These are phyloP conservation scores for Paxillus ammoniavirescens DNA, from an alignment of 768 basidiomycete genomes.

Conservation along the genomic window DNA sequence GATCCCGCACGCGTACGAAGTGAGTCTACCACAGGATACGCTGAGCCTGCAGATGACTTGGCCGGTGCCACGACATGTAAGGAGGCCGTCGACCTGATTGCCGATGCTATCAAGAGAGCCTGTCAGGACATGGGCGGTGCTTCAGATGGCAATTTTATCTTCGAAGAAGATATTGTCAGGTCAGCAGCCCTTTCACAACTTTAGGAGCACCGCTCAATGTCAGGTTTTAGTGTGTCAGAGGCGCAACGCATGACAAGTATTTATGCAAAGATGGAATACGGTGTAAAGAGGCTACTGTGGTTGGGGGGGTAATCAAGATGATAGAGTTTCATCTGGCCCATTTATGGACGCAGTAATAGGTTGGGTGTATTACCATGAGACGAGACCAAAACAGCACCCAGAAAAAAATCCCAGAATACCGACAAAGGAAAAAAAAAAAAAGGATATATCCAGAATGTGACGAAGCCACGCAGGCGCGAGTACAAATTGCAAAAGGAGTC, in stretches of 20 bases:
- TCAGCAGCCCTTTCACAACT: slow-evolving; percentile 28
- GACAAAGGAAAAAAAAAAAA: slow-evolving; percentile 17
- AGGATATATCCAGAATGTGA: slow-evolving; percentile 23
- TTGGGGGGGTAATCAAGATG: slow-evolving; percentile 55
- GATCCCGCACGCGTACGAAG: slow-evolving; percentile 53
- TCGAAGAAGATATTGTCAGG: slow-evolving; percentile 78
- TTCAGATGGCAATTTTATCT: slow-evolving; percentile 47
- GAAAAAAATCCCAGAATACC: slow-evolving; percentile 1
- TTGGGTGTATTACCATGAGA: slow-evolving; percentile 15
- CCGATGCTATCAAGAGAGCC: slow-evolving; percentile 64
- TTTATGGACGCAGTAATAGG: slow-evolving; percentile 11
- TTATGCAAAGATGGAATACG: slow-evolving; percentile 92
- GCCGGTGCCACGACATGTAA: slow-evolving; percentile 64
- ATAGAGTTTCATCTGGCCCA: neutral
- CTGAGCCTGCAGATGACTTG: slow-evolving; percentile 61
- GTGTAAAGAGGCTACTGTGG: slow-evolving; percentile 88
- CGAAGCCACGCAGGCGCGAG: slow-evolving; percentile 20
- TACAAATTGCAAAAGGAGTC: slow-evolving; percentile 14
- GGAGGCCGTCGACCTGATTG: slow-evolving; percentile 75
- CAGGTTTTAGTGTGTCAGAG: slow-evolving; percentile 60
- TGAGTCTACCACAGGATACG: slow-evolving; percentile 39
- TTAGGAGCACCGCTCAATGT: neutral
- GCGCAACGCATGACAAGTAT: slow-evolving; percentile 84
- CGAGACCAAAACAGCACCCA: slow-evolving; percentile 4
- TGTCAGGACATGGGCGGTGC: slow-evolving; percentile 60